Conservation (phyloP, 2,329 filamentous ascomycete genomes). For the Phaeosphaeria sp. region DNA sequence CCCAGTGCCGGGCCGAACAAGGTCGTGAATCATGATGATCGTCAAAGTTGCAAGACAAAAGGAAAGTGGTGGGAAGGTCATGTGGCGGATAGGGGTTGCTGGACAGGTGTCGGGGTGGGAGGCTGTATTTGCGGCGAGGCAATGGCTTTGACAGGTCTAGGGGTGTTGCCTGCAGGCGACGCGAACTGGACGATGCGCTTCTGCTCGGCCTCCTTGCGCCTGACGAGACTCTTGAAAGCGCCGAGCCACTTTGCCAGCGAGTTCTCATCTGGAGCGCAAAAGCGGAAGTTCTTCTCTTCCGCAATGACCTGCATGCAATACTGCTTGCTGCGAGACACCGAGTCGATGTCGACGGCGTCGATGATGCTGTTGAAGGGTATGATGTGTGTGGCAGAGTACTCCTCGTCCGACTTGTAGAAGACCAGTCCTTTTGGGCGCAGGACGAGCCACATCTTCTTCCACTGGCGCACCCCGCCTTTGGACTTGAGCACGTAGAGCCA, state of each 20-base stretch:
- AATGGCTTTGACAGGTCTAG: constrained; percentile 11
- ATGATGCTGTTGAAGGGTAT: constrained; percentile 80
- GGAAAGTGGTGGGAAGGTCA: neutral
- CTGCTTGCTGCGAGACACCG: constrained; percentile 80
- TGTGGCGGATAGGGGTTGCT: constrained; percentile 6
- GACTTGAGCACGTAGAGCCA: constrained; percentile 85
- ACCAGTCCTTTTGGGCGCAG: constrained; percentile 83
- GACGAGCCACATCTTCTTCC: constrained; percentile 95
- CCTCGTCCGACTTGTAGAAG: constrained; percentile 89
- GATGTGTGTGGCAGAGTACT: constrained; percentile 87
- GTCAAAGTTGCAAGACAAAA: constrained; percentile 1
- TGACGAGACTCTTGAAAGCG: constrained; percentile 84
- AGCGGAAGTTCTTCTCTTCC: constrained; percentile 73
- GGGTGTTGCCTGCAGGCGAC: constrained; percentile 16
- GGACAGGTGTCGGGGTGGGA: constrained; percentile 6
- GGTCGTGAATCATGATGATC: constrained; percentile 10
- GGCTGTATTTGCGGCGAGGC: constrained; percentile 5
- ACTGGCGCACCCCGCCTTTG: constrained; percentile 83
- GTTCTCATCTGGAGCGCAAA: constrained; percentile 76
- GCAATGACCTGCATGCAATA: constrained; percentile 93
- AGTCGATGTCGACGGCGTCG: constrained; percentile 90
- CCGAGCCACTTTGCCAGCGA: constrained; percentile 83
- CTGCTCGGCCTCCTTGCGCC: constrained; percentile 62
- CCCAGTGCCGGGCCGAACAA: neutral
- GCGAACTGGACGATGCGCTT: constrained; percentile 25